Conservation (phyloP, 495 filamentous ascomycete species). For the Penicillium pulvis region DNA sequence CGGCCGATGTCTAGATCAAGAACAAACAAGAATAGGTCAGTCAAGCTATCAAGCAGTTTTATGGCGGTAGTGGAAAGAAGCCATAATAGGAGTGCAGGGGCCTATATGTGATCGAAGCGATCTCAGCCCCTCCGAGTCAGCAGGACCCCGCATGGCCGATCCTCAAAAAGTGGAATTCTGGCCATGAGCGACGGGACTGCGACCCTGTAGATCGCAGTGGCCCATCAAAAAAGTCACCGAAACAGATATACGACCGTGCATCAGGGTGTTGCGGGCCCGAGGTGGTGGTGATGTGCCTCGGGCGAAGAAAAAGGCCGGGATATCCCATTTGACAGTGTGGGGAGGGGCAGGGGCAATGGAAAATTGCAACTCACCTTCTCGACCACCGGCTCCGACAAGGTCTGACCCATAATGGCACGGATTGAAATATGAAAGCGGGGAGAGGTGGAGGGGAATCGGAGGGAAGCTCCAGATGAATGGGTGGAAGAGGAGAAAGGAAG, state of each 20-base stretch:
- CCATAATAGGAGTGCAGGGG: background rate
- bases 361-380: conserved; percentile 79
- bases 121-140: conserved; percentile 28
- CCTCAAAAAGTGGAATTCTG: conserved; percentile 2
- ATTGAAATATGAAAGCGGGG: conserved; percentile 28
- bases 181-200: background rate
- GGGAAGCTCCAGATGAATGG: conserved; percentile 26
- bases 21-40: conserved; percentile 1
- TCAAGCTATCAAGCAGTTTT: background rate
- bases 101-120: conserved; percentile 10
- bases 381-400: conserved; percentile 96
- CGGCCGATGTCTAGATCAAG: conserved; percentile 69
- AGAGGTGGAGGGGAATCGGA: conserved; percentile 16
- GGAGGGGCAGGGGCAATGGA: conserved; percentile 29
- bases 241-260: background rate
- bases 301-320: conserved; percentile 10
- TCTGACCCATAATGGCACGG: conserved; percentile 82
- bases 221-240: background rate
- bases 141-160: conserved; percentile 31
- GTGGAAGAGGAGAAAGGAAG: conserved; percentile 21
- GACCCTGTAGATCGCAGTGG: background rate
- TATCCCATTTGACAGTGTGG: conserved; percentile 32
- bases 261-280: background rate
- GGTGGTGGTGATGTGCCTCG: conserved; percentile 4
- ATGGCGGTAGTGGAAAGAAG: background rate